These are phyloP conservation scores for Aspergillus conjunctus DNA, from an alignment of 495 filamentous ascomycete genomes.

Conservation along the genomic window DNA sequence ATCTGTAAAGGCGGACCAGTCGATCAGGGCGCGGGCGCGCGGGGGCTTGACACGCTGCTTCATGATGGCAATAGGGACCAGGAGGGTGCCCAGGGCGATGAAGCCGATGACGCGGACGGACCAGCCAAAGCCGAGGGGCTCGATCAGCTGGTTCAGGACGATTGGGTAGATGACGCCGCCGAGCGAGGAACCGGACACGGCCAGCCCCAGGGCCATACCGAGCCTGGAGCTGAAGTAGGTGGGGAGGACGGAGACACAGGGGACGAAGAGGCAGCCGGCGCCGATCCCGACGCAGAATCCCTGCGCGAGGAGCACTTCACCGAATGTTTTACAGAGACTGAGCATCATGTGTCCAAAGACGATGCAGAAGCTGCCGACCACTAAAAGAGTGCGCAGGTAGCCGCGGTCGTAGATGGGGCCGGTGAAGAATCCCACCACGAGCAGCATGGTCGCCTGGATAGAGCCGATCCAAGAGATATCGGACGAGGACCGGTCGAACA, in stretches of 20 bases:
- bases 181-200: conserved; percentile 32
- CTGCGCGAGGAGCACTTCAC: conserved; percentile 39
- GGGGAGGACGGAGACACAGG: conserved; percentile 36
- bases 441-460: conserved; percentile 59
- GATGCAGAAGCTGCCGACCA: conserved; percentile 30
- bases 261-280: conserved; percentile 36
- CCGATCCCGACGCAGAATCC: conserved; percentile 44
- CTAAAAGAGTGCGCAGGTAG: conserved; percentile 52
- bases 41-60: conserved; percentile 23
- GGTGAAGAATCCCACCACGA: conserved; percentile 54
- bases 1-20: conserved; percentile 33
- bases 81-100: conserved; percentile 43
- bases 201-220: conserved; percentile 34
- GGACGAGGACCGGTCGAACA: conserved; percentile 36
- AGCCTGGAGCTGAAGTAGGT: conserved; percentile 39
- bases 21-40: conserved; percentile 24
- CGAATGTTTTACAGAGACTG: conserved; percentile 37
- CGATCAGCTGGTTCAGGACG: conserved; percentile 27
- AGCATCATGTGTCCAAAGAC: conserved; percentile 50
- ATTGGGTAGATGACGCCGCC: conserved; percentile 43
- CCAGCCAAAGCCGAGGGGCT: conserved; percentile 27
- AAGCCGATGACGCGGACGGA: conserved; percentile 34
- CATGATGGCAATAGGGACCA: conserved; percentile 39
- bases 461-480: conserved; percentile 52
- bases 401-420: conserved; percentile 63